Percentiles rank a stretch among this genome's conserved stretches.
phyloP scores from a whole-genome alignment of 139 green algal species.

The Picochlorum sp. region DNA sequence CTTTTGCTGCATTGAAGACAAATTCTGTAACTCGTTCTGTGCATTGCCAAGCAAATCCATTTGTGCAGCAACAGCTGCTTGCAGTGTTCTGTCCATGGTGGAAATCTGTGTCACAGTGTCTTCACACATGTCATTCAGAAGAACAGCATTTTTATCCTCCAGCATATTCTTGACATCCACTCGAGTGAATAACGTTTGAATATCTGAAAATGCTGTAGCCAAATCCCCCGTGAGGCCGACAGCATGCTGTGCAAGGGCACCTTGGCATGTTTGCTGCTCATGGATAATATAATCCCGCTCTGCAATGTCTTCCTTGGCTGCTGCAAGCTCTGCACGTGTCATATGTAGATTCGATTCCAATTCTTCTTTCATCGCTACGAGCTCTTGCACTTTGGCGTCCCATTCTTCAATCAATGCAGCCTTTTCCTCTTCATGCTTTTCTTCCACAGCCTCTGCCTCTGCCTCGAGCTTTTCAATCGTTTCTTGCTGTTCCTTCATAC shows the following conservation, averaged over 20 bases:
- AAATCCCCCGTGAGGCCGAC: conserved; percentile 18
- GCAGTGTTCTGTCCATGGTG: conserved; percentile 23
- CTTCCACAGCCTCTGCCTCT: conserved; percentile 17
- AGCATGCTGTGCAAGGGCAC: conserved; percentile 29
- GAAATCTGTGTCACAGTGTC: conserved; percentile 9
- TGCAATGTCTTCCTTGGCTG: conserved; percentile 17
- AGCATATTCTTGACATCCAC: conserved; percentile 28
- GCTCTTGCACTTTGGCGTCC: neutral
- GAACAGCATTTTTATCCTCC: conserved; percentile 30
- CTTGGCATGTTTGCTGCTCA: conserved; percentile 20
- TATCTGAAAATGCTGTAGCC: conserved; percentile 13
- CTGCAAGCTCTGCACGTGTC: conserved; percentile 17
- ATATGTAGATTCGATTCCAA: conserved; percentile 15
- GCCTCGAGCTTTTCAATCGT: conserved; percentile 51
- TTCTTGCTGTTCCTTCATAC: conserved; percentile 41
- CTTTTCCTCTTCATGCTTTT: conserved; percentile 23
- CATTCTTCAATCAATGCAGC: conserved; percentile 5
- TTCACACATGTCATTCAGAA: conserved; percentile 19
- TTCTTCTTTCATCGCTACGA: conserved; percentile 22
- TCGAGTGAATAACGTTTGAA: conserved; percentile 19
- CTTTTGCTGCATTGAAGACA: neutral
- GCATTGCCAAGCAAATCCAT: conserved; percentile 17
- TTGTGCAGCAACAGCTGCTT: conserved; percentile 15
- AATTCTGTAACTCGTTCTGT: conserved; percentile 1
- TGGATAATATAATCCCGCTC: conserved; percentile 38